Evolutionary conservation across 2,329 filamentous ascomycete species (phyloP), one percentile per base, ranked within the genome.

Genomic region (Aureobasidium subglaciale): DNA sequence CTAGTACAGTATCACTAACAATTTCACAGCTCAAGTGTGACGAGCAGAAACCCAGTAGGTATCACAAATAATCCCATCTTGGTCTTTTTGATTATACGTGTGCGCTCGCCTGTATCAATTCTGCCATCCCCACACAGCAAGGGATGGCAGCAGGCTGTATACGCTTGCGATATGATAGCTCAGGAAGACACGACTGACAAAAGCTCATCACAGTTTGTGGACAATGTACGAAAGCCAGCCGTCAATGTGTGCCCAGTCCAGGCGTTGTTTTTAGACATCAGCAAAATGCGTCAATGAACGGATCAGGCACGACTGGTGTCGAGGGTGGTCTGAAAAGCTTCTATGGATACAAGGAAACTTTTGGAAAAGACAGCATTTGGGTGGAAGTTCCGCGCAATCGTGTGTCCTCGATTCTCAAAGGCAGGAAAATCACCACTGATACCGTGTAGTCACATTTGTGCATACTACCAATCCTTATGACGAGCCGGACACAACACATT

Each of bases 261-360:
- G 82, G 81, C 50, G 78, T 86, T 62, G 80, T 84, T 41, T 86
- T 85, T 63, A 79, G 83, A 55, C 83, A 86, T 67, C 82, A 86
- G 64, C 83, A 86, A 68, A 86, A 86, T 76, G 82, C 82, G 27
- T 84, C 81, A 18, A 83, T 85, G 81, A 85, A 85, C 58, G 76
- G 78, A 46, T 64, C 67, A 34, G 70, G 70, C 13, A 71, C 73
- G 9, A 71, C 73, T 4, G 67, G 66, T 16, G 66, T 68, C 22
- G 72, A 75, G 40, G 75, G 73, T 32, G 74, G 72, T 48, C 68
- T 85, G 59, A 80, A 80, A 59, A 77, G 79, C 16, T 85, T 85
- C 66, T 85, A 84, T 65, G 80, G 80, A 22, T 85, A 85, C 67
- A 83, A 82, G 64, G 82, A 85, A 68, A 84, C 82, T 2, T 85